Evolutionary conservation across 2,329 filamentous ascomycete genomes (phyloP).

Genomic region (Aspergillus sp.): DNA sequence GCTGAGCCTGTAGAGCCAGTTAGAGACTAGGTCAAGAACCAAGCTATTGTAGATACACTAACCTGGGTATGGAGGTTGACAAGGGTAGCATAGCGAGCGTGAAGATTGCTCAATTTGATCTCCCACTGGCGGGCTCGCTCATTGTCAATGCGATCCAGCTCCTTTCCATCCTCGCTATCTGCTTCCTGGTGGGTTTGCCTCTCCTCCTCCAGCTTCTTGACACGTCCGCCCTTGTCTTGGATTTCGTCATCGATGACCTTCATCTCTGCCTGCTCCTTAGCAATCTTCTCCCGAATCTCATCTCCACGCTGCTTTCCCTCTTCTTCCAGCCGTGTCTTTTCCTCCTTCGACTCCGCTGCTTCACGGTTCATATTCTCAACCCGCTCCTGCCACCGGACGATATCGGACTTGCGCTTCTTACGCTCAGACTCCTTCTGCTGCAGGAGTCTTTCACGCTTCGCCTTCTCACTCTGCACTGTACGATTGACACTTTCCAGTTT

Average conservation of each 20-base stretch:
- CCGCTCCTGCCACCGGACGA: slow-evolving; percentile 59
- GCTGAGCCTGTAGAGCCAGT: slow-evolving; percentile 34
- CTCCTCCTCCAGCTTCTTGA: slow-evolving; percentile 64
- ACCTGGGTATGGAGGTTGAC: slow-evolving; percentile 44
- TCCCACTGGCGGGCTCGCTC: slow-evolving; percentile 52
- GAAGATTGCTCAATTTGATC: slow-evolving; percentile 43
- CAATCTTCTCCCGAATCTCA: slow-evolving; percentile 47
- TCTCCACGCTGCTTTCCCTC: slow-evolving; percentile 42
- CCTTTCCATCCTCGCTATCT: slow-evolving; percentile 53
- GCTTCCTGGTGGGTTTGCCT: slow-evolving; percentile 52
- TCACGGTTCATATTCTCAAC: slow-evolving; percentile 54
- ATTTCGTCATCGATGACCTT: slow-evolving; percentile 63
- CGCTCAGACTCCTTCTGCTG: slow-evolving; percentile 63
- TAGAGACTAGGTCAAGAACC: background rate
- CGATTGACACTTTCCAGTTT: slow-evolving; percentile 80
- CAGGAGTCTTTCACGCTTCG: slow-evolving; percentile 69
- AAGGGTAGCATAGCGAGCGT: slow-evolving; percentile 46
- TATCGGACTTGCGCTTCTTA: slow-evolving; percentile 62
- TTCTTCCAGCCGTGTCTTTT: slow-evolving; percentile 45
- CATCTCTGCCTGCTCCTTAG: slow-evolving; percentile 51
- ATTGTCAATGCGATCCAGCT: slow-evolving; percentile 53
- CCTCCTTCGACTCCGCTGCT: slow-evolving; percentile 46
- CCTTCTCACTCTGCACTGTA: slow-evolving; percentile 73
- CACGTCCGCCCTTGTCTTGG: slow-evolving; percentile 59
- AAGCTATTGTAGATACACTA: slow-evolving; percentile 6